Conservation (phyloP, 495 filamentous ascomycete genomes). For the Lophiotrema nucula region DNA sequence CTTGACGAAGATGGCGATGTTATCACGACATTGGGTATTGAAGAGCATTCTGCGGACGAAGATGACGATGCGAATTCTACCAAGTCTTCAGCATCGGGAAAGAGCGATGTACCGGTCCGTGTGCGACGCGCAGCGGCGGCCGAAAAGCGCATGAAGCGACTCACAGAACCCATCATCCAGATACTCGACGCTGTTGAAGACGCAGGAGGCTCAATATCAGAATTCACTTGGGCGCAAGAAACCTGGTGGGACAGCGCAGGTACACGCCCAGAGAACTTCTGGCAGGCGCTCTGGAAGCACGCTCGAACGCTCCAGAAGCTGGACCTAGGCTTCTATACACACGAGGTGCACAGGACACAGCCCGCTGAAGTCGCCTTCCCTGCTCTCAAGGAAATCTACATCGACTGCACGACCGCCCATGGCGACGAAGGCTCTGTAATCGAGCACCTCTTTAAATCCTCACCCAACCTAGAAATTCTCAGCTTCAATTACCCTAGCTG, state of each 20-base stretch:
- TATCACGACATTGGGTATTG: too few species aligned
- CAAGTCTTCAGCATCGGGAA: background rate
- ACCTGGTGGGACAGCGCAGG: background rate
- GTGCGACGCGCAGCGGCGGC: background rate
- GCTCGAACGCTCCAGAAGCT: slow-evolving; percentile 5
- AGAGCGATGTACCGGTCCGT: background rate
- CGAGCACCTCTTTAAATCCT: slow-evolving; percentile 5
- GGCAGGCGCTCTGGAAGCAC: slow-evolving; percentile 20
- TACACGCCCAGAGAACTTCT: slow-evolving; percentile 10
- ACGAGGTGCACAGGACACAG: slow-evolving; percentile 6
- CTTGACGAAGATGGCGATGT: background rate
- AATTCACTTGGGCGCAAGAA: slow-evolving; percentile 1
- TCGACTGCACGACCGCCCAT: slow-evolving; percentile 15
- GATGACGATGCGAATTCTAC: background rate
- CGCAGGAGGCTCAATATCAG: background rate
- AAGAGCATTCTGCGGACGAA: too few species aligned
- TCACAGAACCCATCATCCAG: background rate
- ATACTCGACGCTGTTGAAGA: background rate
- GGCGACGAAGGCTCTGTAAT: slow-evolving; percentile 14
- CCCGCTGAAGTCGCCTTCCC: slow-evolving; percentile 5
- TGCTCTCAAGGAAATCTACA: background rate
- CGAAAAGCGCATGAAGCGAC: background rate
- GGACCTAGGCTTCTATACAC: slow-evolving; percentile 16
- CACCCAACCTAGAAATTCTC: slow-evolving; percentile 11
- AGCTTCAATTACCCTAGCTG: slow-evolving; percentile 15